These are phyloP conservation scores for Saraca asoca DNA, from an alignment of 331 rosid species.

Conservation along the genomic window DNA sequence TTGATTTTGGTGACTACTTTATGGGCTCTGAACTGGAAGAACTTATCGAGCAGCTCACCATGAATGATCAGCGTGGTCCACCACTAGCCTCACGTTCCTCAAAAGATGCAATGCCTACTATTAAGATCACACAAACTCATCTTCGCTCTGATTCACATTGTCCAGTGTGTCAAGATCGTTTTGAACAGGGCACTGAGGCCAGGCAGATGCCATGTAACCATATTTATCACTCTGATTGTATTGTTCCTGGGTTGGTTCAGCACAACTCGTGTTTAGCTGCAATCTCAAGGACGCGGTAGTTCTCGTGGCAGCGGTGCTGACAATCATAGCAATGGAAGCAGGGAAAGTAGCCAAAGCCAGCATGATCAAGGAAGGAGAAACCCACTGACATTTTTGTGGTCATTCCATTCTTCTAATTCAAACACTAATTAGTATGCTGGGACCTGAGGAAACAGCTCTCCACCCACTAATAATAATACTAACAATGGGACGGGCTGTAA, in stretches of 20 bases:
- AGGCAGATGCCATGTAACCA: conserved; percentile 87
- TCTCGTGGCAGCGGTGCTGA: conserved; percentile 29
- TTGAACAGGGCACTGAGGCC: conserved; percentile 71
- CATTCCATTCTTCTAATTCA: conserved; percentile 52
- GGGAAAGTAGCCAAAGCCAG: conserved; percentile 35
- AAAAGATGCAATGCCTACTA: conserved; percentile 77
- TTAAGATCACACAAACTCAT: conserved; percentile 62
- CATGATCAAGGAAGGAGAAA: conserved; percentile 57
- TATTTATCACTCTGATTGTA: conserved; percentile 83
- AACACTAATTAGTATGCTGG: conserved; percentile 43
- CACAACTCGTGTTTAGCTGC: conserved; percentile 86
- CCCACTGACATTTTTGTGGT: conserved; percentile 54
- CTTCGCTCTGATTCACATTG: conserved; percentile 71
- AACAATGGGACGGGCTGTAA: conserved; percentile 34
- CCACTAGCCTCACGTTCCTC: conserved; percentile 72
- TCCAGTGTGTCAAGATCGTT: conserved; percentile 76
- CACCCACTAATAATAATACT: conserved; percentile 42
- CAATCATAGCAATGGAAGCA: conserved; percentile 33
- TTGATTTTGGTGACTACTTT: conserved; percentile 57
- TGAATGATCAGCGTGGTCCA: conserved; percentile 67
- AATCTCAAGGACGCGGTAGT: conserved; percentile 52
- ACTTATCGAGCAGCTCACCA: conserved; percentile 65
- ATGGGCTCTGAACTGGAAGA: conserved; percentile 74
- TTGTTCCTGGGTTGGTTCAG: conserved; percentile 79
- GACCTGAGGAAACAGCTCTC: conserved; percentile 50